Conservation (phyloP, 768 basidiomycete genomes). For the Xerocomellus intermedius region DNA sequence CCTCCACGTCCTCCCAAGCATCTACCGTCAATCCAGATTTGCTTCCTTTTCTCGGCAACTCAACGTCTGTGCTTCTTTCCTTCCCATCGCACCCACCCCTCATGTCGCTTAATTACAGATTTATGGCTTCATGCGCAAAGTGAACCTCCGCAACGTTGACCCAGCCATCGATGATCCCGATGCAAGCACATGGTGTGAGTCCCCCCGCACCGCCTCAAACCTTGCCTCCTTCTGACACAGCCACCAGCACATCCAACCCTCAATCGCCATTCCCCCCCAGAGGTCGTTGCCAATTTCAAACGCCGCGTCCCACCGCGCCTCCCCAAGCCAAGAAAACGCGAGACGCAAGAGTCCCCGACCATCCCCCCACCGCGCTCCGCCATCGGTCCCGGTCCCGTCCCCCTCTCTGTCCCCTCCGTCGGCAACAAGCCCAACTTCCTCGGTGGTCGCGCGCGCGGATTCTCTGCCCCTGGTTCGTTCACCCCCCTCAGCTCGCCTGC, state of each 20-base stretch:
- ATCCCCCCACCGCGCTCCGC: conserved; percentile 79
- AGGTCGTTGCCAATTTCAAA: conserved; percentile 92
- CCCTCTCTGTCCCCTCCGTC: conserved; percentile 57
- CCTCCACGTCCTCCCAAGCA: conserved; percentile 87
- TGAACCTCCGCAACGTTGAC: conserved; percentile 93
- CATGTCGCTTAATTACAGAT: conserved; percentile 55
- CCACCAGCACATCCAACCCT: conserved; percentile 82
- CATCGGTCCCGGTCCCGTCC: conserved; percentile 64
- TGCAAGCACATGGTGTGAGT: conserved; percentile 95
- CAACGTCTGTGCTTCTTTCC: conserved; percentile 64
- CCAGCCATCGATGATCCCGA: conserved; percentile 94
- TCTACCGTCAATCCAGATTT: conserved; percentile 95
- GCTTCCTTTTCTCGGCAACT: conserved; percentile 97
- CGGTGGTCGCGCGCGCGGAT: conserved; percentile 68
- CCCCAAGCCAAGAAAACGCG: conserved; percentile 83
- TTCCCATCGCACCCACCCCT: conserved; percentile 23
- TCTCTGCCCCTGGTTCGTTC: conserved; percentile 81
- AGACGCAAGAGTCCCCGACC: conserved; percentile 61
- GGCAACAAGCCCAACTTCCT: conserved; percentile 37
- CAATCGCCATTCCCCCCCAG: conserved; percentile 85
- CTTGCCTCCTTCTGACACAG: conserved; percentile 22
- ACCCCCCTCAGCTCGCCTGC: conserved; percentile 64
- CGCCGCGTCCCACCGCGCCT: conserved; percentile 92
- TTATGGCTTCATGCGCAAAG: conserved; percentile 98
- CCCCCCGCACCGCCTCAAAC: conserved; percentile 14